These are phyloP conservation scores for Neocatenulostroma microsporum DNA, from an alignment of 2,329 filamentous ascomycete genomes.

Conservation along the genomic window DNA sequence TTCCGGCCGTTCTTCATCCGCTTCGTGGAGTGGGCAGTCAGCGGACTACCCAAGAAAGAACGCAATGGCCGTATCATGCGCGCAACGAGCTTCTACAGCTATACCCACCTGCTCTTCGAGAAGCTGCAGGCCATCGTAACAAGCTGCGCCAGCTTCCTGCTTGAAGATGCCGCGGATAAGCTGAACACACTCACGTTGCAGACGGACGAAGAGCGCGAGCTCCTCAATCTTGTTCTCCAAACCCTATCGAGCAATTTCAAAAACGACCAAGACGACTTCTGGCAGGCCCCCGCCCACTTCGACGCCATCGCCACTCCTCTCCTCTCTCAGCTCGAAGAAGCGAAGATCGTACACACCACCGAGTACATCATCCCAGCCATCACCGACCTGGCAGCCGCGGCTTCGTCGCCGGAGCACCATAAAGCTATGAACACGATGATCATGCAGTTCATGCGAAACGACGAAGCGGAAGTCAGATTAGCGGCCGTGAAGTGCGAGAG, in stretches of 20 bases:
- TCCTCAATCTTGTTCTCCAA: constrained; percentile 63
- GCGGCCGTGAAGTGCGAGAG: constrained; percentile 78
- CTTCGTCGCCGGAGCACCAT: constrained; percentile 80
- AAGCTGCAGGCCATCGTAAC: constrained; percentile 91
- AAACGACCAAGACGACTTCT: constrained; percentile 90
- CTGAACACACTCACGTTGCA: constrained; percentile 38
- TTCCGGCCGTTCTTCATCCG: constrained; percentile 88
- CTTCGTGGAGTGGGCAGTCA: constrained; percentile 72
- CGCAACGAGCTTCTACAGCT: constrained; percentile 70
- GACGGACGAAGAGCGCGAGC: constrained; percentile 39
- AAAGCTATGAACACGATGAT: constrained; percentile 77
- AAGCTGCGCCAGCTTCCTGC: constrained; percentile 75
- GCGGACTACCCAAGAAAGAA: constrained; percentile 56
- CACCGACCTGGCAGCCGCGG: constrained; percentile 69
- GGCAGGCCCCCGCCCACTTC: constrained; percentile 88
- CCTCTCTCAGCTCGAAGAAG: constrained; percentile 50
- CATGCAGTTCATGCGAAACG: constrained; percentile 68
- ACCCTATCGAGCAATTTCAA: constrained; percentile 70
- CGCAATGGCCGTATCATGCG: constrained; percentile 51
- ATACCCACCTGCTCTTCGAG: constrained; percentile 71
- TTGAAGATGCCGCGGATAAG: constrained; percentile 64
- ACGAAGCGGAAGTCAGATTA: constrained; percentile 63
- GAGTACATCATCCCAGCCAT: constrained; percentile 60
- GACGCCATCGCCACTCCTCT: constrained; percentile 61
- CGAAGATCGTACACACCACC: constrained; percentile 40